Evolutionary conservation across 768 basidiomycete genomes (phyloP), one percentile per base, ranked within the genome.

Genomic region (Dioszegia hungarica): DNA sequence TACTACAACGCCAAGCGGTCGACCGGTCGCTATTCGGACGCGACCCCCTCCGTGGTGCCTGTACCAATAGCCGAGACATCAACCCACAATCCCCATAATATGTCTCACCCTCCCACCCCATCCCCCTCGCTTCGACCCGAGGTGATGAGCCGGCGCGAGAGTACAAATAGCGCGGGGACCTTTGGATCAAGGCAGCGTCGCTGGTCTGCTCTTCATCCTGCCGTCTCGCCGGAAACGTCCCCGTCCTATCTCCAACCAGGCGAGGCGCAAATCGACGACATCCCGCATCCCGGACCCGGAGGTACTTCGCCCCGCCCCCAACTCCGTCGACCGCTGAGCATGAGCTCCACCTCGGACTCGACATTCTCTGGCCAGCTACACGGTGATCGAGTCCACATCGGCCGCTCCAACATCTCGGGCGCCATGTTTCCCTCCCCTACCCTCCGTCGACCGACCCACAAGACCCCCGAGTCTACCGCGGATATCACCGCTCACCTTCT

Each of bases 401-500:
- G 62, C 47, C 27, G 62, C 44, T 52, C 52, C 59, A 25, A 46
- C 34, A 38, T 45, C 10, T 34, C 43, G 2, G 45, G 53, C 38
- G 14, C 46, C 48, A 19, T 46, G 33, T 63, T 57, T 37, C 60
- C 64, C 15, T 57, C 61, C 5, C 53, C 60, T 5, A 53, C 55
- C 10, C 45, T 38, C 9, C 11, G 38, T 9, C 56, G 49, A 20
- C 54, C 44, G 8, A 27, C 49, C 3, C 64, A 66, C 41, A 60
- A 58, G n/a, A 31, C 40, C 4, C 63, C 59, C 17, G 63, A 70
- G 48, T 56, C 50, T 15, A 59, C 62, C n/a, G 53, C 43, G 19
- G 55, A 54, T 1, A 67, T 67, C 20, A 45, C 56, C 10, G 61
- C 61, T 4, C 57, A 67, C 36, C 56, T 70, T 15, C 43, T 64